These are phyloP conservation scores for Xylaria venustula DNA, from an alignment of 495 filamentous ascomycete species.

Conservation along the genomic window DNA sequence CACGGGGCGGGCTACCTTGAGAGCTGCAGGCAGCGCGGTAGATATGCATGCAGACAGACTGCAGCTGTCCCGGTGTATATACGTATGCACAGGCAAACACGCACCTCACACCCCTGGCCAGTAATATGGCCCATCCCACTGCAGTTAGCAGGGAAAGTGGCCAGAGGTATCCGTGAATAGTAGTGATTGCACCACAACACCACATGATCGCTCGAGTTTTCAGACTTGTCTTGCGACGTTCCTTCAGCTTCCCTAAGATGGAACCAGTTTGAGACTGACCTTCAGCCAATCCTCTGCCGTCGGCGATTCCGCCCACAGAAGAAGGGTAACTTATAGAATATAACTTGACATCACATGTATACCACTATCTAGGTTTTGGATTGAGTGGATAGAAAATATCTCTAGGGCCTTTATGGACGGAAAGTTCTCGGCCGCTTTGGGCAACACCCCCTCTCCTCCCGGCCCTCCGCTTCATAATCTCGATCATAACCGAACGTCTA, in stretches of 20 bases:
- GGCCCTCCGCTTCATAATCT: neutral
- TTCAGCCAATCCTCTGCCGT: neutral
- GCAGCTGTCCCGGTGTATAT: slow-evolving; percentile 5
- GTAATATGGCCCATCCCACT: slow-evolving; percentile 10
- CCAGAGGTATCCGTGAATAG: slow-evolving; percentile 10
- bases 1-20: slow-evolving; percentile 12
- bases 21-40: slow-evolving; percentile 15
- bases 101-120: slow-evolving; percentile 7
- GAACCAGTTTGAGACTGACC: neutral
- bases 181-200: slow-evolving; percentile 6
- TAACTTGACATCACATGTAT: no score
- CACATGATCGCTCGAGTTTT: slow-evolving; percentile 12
- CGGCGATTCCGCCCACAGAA: neutral
- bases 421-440: neutral
- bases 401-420: neutral
- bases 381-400: neutral
- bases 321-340: neutral
- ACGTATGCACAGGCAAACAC: slow-evolving; percentile 12
- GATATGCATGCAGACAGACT: slow-evolving; percentile 16
- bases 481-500: neutral
- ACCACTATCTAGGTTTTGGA: neutral
- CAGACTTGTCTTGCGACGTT: slow-evolving; percentile 1
- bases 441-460: slow-evolving; percentile 6
- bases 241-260: neutral
- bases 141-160: slow-evolving; percentile 7